These are phyloP conservation scores for Cylindrotheca fusiformis DNA, from an alignment of 108 stramenopile species.

Conservation along the genomic window DNA sequence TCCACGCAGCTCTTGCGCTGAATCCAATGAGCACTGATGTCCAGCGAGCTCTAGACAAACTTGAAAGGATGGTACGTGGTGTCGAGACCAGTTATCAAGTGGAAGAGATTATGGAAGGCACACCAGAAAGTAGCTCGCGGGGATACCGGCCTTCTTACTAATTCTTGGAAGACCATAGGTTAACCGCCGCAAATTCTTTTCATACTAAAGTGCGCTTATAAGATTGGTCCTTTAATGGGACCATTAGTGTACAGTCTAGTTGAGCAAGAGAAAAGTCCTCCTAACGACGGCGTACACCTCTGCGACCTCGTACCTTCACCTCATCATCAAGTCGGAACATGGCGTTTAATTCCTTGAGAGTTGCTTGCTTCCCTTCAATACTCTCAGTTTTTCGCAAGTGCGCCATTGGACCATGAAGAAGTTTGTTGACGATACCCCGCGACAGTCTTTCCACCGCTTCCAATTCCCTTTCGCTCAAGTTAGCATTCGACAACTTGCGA, in stretches of 20 bases:
- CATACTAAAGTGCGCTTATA: no score
- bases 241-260: no score
- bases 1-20: constrained; percentile 70
- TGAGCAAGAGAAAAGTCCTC: no score
- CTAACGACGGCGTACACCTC: constrained; percentile 16
- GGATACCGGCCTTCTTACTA: constrained; percentile 23
- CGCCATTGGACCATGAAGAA: constrained; percentile 97
- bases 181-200: no score
- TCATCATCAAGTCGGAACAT: constrained; percentile 93
- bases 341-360: constrained; percentile 86
- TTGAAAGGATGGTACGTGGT: constrained; percentile 68
- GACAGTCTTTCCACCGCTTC: constrained; percentile 95
- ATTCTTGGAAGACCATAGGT: no score
- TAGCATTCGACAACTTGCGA: constrained; percentile 80
- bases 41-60: constrained; percentile 58
- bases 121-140: constrained; percentile 17
- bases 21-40: constrained; percentile 70
- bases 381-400: constrained; percentile 88
- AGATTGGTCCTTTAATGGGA: no score
- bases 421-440: constrained; percentile 96
- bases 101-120: constrained; percentile 43
- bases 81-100: constrained; percentile 26
- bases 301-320: constrained; percentile 33
- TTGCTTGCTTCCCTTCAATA: constrained; percentile 81
- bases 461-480: constrained; percentile 88